Percentiles rank a stretch among this genome's conserved stretches.
phyloP scores from a whole-genome alignment of 2,329 filamentous ascomycete genomes.

The Neophaeococcomyces aloes region DNA sequence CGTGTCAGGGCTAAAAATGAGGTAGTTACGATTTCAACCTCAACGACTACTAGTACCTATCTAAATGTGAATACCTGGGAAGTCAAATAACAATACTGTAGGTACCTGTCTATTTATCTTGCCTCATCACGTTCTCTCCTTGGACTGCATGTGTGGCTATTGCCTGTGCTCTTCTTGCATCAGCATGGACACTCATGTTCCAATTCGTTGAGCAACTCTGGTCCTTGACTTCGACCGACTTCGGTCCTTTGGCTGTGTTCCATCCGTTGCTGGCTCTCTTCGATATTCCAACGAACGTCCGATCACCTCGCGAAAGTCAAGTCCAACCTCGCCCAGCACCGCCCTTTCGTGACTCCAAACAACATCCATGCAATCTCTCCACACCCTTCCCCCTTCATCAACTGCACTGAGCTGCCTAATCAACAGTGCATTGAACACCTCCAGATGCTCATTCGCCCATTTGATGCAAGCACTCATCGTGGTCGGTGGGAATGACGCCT shows the following conservation, averaged over 20 bases:
- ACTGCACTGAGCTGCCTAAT: conserved; percentile 78
- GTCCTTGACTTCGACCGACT: conserved; percentile 3
- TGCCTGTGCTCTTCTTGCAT: no score
- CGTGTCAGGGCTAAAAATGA: no score
- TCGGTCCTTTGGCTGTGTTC: not conserved
- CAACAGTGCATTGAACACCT: conserved; percentile 77
- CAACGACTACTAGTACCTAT: no score
- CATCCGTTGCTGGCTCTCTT: conserved; percentile 2
- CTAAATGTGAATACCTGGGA: no score
- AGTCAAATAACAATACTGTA: no score
- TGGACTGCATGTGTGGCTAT: no score
- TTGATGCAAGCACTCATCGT: conserved; percentile 94
- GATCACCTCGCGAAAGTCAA: conserved; percentile 80
- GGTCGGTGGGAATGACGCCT: conserved; percentile 68
- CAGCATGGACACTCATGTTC: not conserved
- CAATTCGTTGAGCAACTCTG: not conserved
- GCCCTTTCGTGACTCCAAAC: conserved; percentile 64
- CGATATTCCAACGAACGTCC: conserved; percentile 41
- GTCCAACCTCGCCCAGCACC: conserved; percentile 70
- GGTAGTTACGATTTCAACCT: no score
- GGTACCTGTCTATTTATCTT: no score
- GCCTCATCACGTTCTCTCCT: no score
- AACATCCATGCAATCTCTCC: conserved; percentile 71
- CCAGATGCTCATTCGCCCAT: conserved; percentile 94
- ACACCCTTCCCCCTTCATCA: conserved; percentile 62